Percentiles rank a stretch among this genome's conserved stretches.
These are phyloP conservation scores for Cladosporium sp. DNA, from an alignment of 2,329 filamentous ascomycete genomes.

Conservation along the genomic window DNA sequence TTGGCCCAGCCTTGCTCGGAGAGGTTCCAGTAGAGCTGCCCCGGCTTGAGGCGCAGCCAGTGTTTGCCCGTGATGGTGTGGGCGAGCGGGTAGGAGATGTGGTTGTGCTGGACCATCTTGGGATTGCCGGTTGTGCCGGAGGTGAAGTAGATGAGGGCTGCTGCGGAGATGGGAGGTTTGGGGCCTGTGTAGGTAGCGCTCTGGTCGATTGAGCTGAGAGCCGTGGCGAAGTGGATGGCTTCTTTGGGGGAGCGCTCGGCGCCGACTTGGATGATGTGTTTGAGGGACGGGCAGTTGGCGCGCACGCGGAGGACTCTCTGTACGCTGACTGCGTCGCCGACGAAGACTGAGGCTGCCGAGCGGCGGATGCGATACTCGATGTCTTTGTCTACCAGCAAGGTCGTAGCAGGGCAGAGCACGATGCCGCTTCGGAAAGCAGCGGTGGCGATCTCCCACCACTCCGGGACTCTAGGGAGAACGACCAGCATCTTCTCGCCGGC, in stretches of 20 bases:
- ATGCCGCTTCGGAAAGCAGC: slow-evolving; percentile 40
- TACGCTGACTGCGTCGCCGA: slow-evolving; percentile 40
- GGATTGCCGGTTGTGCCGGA: slow-evolving; percentile 43
- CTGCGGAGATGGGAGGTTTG: slow-evolving; percentile 32
- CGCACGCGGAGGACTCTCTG: slow-evolving; percentile 38
- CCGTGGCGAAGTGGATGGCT: slow-evolving; percentile 31
- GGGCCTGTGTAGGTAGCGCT: slow-evolving; percentile 28
- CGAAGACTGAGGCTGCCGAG: slow-evolving; percentile 39
- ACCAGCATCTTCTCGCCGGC: slow-evolving; percentile 40
- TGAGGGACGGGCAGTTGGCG: slow-evolving; percentile 36
- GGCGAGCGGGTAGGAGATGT: slow-evolving; percentile 44
- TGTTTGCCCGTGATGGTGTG: slow-evolving; percentile 42
- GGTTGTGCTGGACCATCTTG: slow-evolving; percentile 46
- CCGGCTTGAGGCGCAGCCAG: slow-evolving; percentile 40
- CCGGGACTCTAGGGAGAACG: slow-evolving; percentile 40
- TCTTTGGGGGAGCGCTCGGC: slow-evolving; percentile 25
- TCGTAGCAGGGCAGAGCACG: slow-evolving; percentile 42
- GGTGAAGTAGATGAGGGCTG: slow-evolving; percentile 44
- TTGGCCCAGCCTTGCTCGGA: slow-evolving; percentile 48
- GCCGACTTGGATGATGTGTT: slow-evolving; percentile 38
- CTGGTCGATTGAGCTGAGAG: slow-evolving; percentile 30
- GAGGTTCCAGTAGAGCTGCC: slow-evolving; percentile 42
- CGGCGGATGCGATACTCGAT: slow-evolving; percentile 41
- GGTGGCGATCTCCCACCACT: slow-evolving; percentile 44
- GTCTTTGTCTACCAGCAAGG: slow-evolving; percentile 41